Conservation (phyloP, 371 early-diverging fungal genomes). For the Mucor lusitanicus region DNA sequence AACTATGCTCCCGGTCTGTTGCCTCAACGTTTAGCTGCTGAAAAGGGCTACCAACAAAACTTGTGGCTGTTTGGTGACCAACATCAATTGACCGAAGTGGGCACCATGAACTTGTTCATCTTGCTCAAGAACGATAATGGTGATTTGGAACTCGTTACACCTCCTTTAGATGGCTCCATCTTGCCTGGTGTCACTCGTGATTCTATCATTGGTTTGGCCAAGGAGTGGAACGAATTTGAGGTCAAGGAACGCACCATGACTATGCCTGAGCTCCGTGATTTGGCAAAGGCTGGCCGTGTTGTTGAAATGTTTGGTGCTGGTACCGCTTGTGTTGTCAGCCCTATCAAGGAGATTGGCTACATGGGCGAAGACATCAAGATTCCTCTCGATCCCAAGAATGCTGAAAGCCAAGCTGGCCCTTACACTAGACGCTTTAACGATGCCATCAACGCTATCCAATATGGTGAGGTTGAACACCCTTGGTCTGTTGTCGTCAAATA, state of each 20-base stretch:
- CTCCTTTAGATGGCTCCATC: constrained; percentile 94
- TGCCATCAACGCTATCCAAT: constrained; percentile 92
- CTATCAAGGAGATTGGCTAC: constrained; percentile 86
- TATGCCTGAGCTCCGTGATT: constrained; percentile 81
- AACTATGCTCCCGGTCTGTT: constrained; percentile 77
- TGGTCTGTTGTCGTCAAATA: constrained; percentile 72
- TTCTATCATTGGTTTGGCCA: constrained; percentile 83
- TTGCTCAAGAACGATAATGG: constrained; percentile 81
- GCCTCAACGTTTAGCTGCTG: constrained; percentile 88
- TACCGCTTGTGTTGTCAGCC: constrained; percentile 95
- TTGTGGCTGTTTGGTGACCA: constrained; percentile 92
- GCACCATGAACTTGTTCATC: constrained; percentile 95
- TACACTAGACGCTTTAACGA: constrained; percentile 85
- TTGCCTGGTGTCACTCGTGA: constrained; percentile 97
- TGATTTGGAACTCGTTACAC: constrained; percentile 86
- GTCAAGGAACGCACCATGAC: constrained; percentile 85
- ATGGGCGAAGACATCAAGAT: constrained; percentile 69
- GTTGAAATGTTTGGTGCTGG: constrained; percentile 92
- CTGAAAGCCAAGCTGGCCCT: constrained; percentile 86
- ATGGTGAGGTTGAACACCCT: constrained; percentile 79
- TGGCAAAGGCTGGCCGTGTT: constrained; percentile 71
- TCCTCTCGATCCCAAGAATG: constrained; percentile 88
- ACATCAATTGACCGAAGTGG: constrained; percentile 91
- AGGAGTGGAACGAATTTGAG: constrained; percentile 88
- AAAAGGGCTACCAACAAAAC: constrained; percentile 90